Percentiles rank a stretch among this genome's conserved stretches.
phyloP scores from a whole-genome alignment of 2,329 filamentous ascomycete genomes.

The Aspergillus phoenicis region DNA sequence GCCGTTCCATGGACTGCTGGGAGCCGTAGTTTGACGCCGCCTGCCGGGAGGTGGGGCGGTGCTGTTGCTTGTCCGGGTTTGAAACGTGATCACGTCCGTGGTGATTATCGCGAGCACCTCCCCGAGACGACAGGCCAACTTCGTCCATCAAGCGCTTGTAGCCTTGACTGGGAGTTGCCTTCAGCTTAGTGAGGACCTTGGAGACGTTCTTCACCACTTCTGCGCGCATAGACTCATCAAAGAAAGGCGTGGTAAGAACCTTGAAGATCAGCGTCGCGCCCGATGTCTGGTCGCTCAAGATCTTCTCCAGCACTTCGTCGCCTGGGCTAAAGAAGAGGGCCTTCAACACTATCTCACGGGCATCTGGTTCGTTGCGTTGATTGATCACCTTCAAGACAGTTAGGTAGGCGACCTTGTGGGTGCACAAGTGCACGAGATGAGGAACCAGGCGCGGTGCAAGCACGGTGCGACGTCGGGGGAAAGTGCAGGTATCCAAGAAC shows the following conservation, averaged over 20 bases:
- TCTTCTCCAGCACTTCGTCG: constrained; percentile 84
- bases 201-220: constrained; percentile 93
- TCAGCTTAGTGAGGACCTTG: constrained; percentile 82
- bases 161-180: constrained; percentile 89
- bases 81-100: constrained; percentile 42
- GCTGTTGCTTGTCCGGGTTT: constrained; percentile 45
- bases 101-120: constrained; percentile 43
- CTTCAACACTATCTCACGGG: constrained; percentile 83
- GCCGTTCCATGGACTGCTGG: constrained; percentile 44
- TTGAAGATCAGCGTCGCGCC: constrained; percentile 98
- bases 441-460: constrained; percentile 89
- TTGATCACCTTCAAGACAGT: constrained; percentile 98
- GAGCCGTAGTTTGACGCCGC: constrained; percentile 39
- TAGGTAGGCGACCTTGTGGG: constrained; percentile 96
- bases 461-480: constrained; percentile 86
- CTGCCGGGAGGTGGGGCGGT: constrained; percentile 47
- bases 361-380: constrained; percentile 90
- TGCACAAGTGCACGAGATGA: constrained; percentile 91
- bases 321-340: constrained; percentile 90
- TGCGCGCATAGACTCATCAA: constrained; percentile 84
- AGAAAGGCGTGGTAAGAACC: constrained; percentile 94
- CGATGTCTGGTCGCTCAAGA: constrained; percentile 86
- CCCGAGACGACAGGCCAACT: constrained; percentile 74
- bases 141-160: constrained; percentile 99
- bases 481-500: constrained; percentile 98